phyloP scores from a whole-genome alignment of 1,139 yeast species.

The Wickerhamiella pararugosa region DNA sequence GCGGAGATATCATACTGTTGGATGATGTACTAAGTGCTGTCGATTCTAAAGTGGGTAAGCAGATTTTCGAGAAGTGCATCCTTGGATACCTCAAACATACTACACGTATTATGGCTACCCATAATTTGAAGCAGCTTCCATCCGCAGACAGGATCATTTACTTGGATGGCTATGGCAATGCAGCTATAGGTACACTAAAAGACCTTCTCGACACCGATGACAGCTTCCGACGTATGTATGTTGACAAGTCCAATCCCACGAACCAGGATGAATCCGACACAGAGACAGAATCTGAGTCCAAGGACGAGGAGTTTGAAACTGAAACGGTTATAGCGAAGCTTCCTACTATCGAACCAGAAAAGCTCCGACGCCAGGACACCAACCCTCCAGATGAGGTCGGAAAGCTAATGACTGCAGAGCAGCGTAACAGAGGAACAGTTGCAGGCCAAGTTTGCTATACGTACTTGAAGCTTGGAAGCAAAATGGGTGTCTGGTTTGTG shows the following conservation, averaged over 20 bases:
- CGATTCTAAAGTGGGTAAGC: constrained; percentile 90
- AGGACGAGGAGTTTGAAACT: not conserved
- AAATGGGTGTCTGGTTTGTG: constrained; percentile 26
- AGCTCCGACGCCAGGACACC: constrained; percentile 7
- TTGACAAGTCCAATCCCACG: not conserved
- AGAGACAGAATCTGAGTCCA: constrained; percentile 10
- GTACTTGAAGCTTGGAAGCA: constrained; percentile 47
- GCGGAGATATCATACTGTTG: constrained; percentile 78
- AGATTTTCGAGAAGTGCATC: constrained; percentile 60
- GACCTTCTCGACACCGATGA: constrained; percentile 33
- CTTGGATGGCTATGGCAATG: constrained; percentile 48
- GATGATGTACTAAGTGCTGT: constrained; percentile 92
- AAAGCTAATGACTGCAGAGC: constrained; percentile 32
- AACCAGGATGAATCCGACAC: constrained; percentile 3
- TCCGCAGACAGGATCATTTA: constrained; percentile 60
- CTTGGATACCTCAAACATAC: constrained; percentile 39
- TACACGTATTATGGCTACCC: constrained; percentile 73
- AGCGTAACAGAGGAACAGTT: constrained; percentile 35
- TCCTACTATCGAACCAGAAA: constrained; percentile 3
- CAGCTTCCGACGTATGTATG: constrained; percentile 28
- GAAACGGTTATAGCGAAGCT: constrained; percentile 6
- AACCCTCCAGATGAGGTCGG: constrained; percentile 6
- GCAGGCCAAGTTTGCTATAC: constrained; percentile 31
- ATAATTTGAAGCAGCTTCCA: constrained; percentile 56
- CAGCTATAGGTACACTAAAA: constrained; percentile 43